Evolutionary conservation across 2,329 filamentous ascomycete species (phyloP).

Genomic region (Apiospora sp.): DNA sequence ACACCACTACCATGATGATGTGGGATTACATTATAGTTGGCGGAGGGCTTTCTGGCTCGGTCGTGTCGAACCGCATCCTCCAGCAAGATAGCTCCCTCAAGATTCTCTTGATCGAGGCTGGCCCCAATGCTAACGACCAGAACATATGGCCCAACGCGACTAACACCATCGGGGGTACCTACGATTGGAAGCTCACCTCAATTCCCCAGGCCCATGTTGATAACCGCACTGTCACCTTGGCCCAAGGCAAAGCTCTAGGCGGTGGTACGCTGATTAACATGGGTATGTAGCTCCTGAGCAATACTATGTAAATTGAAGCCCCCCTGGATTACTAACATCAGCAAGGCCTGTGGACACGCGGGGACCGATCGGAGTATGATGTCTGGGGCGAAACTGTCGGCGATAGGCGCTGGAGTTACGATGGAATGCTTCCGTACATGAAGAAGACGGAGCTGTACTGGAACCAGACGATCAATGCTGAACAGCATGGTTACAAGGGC

Average conservation of each 20-base stretch:
- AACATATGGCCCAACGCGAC: conserved; percentile 34
- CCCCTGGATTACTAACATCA: neutral
- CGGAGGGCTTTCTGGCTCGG: conserved; percentile 32
- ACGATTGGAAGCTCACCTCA: conserved; percentile 42
- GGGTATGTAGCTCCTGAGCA: conserved; percentile 24
- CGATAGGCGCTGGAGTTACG: conserved; percentile 50
- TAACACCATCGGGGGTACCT: conserved; percentile 35
- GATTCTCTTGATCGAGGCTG: conserved; percentile 46
- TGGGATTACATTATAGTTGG: conserved; percentile 34
- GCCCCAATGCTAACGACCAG: conserved; percentile 36
- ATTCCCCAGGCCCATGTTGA: conserved; percentile 36
- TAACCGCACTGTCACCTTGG: conserved; percentile 31
- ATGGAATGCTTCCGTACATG: conserved; percentile 55
- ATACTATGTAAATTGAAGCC: neutral
- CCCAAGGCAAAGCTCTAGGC: conserved; percentile 45
- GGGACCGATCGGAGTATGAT: conserved; percentile 23
- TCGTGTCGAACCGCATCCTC: conserved; percentile 31
- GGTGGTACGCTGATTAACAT: conserved; percentile 48
- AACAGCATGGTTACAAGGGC: conserved; percentile 49
- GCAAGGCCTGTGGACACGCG: neutral
- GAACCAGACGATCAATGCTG: conserved; percentile 35
- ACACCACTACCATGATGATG: neutral
- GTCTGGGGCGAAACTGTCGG: conserved; percentile 32
- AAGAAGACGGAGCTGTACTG: conserved; percentile 47
- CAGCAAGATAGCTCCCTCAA: conserved; percentile 29